Percentiles rank a stretch among this genome's conserved stretches.
These are phyloP conservation scores for Cyberlindnera samutprakarnensis DNA, from an alignment of 805 yeast species.

Conservation along the genomic window DNA sequence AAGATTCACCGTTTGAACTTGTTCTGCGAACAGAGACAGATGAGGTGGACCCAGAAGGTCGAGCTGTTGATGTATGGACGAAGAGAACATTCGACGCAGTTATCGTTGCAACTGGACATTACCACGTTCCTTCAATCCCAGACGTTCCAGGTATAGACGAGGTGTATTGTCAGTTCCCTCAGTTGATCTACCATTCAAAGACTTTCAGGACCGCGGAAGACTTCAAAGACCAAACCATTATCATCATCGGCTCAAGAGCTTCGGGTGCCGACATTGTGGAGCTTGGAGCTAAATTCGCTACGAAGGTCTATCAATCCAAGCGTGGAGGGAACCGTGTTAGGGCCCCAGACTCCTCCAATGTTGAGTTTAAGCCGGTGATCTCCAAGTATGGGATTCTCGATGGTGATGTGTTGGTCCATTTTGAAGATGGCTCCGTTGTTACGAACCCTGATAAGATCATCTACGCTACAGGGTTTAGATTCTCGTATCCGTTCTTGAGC, in stretches of 20 bases:
- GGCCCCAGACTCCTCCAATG: slow-evolving; percentile 20
- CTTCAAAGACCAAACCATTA: slow-evolving; percentile 27
- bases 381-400: slow-evolving; percentile 24
- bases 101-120: slow-evolving; percentile 50
- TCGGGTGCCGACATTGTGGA: slow-evolving; percentile 54
- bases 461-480: slow-evolving; percentile 68
- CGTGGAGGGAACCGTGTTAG: slow-evolving; percentile 31
- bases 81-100: slow-evolving; percentile 32
- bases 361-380: slow-evolving; percentile 31
- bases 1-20: slow-evolving; percentile 21
- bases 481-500: slow-evolving; percentile 47
- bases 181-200: slow-evolving; percentile 24
- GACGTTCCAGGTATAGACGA: slow-evolving; percentile 37
- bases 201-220: slow-evolving; percentile 19
- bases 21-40: slow-evolving; percentile 24
- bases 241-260: slow-evolving; percentile 61
- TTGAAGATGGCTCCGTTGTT: slow-evolving; percentile 37
- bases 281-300: slow-evolving; percentile 8
- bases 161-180: slow-evolving; percentile 10
- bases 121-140: slow-evolving; percentile 47
- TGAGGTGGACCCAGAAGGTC: slow-evolving; percentile 9
- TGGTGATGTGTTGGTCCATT: slow-evolving; percentile 25
- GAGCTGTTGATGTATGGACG: slow-evolving; percentile 30
- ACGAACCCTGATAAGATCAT: slow-evolving; percentile 43
- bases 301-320: slow-evolving; percentile 25